Base-by-base conservation (phyloP, 768 basidiomycete species). In the Amanita rimosa region DNA sequence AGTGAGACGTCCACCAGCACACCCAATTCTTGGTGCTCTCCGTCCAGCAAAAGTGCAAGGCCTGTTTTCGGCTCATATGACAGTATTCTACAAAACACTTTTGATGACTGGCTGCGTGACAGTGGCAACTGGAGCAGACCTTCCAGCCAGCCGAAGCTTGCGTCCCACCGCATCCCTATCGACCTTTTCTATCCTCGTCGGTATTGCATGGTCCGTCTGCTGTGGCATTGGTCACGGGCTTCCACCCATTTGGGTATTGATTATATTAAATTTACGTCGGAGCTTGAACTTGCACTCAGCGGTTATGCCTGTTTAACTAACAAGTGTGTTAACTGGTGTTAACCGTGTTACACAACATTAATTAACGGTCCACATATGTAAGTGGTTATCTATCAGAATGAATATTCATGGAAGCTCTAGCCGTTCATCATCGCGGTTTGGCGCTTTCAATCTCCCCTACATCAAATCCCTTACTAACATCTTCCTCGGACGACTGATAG, bases 91-190 rank as follows among this genome's bases (percentile, higher is more conserved):
- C 35, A 44, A n/a, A 22, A 29, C 46, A 33, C 40, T 7, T 31
- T 13, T n/a, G n/a, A n/a, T 34, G 31, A 29, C 21, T 37, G 31
- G 8, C 29, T 14, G 27, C 22, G 26, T 16, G 13, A 33, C 44
- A 14, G 22, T 44, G 11, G 41, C 40, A 42, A 29, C 31, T 43
- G 39, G 27, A 31, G 59, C 73, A 50, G 61, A 82, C 81, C 75
- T 67, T 55, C 79, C 81, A 21, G 76, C 75, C 41, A 83, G 62
- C 49, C 80, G 69, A 52, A 83, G 54, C 63, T 83, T 83, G 48
- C 63, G 65, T 40, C 76, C 75, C 40, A 68, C 54, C 11, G 10
- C 44, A 46, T 44, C 24, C 34, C 38, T 17, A 39, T 46, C 35
- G 7, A 51, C 24, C 3, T 43, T 38, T 17, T 17, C 27, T 38